Evolutionary conservation across 129 eudicot genomes (phyloP), one percentile per base, ranked within the genome.

Genomic region (Lactuca sativa): DNA sequence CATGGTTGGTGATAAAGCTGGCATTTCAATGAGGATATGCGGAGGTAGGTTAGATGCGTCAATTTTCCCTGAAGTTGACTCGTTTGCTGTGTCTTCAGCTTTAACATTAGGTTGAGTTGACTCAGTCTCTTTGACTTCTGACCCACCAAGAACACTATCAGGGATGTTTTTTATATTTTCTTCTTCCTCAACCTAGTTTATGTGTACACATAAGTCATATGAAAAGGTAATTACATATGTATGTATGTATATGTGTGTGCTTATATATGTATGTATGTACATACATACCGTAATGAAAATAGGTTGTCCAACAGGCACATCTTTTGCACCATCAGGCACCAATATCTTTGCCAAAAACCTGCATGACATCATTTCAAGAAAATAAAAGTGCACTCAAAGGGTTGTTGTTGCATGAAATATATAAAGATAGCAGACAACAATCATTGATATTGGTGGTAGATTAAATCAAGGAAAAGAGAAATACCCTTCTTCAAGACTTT

Each of bases 1-100:
- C 98, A 92, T 92, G 21, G 98, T 92, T 16, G 98, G 98, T 51
- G 98, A 92, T 83, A 92, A 77, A 69, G 98, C 98, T 47, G 96
- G 98, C 96, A 89, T 93, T 33, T 81, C 95, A 73, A 93, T 77
- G 75, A 89, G 75, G 25, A 85, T n/a, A 73, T 93, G 98, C 16
- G 96, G 86, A 68, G 98, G 96, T 80, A 93, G 98, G 63, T 89
- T 79, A 64, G 96, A 85, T 41, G 90, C 51, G 58, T 62, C 82
- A 18, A 89, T 78, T 16, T 86, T 79, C 55, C 9, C 72, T 37
- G 96, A 74, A 79, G 83, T 82, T 49, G 88, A 70, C 77, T 73
- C 84, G 60, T 77, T 82, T 60, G 4, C 68, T 1, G 66, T 40
- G 55, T 75, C 79, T 69, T 70, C 88, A 52, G 71, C 57, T 72